Evolutionary conservation across 768 basidiomycete genomes (phyloP), one percentile per base, ranked within the genome.

Genomic region (Dentipellis sp.): DNA sequence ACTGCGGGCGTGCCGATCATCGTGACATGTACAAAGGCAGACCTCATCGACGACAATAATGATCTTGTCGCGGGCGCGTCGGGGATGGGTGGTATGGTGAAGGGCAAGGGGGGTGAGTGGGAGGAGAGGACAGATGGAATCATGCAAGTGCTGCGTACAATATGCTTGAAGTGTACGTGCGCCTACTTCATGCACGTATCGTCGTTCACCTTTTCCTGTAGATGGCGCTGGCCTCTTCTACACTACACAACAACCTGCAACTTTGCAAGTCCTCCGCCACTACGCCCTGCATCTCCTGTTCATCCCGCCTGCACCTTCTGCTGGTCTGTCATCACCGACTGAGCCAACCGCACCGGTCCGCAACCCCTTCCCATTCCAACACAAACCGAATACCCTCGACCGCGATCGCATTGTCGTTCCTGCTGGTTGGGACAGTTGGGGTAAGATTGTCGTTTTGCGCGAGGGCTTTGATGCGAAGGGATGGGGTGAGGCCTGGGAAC

Each of bases 381-480:
- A 91, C 55, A 86, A 88, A 61, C 87, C 97, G 1, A 98, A 97
- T 66, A 87, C 90, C 0, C 75, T 98, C 48, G 97, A 98, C 67
- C 83, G 97, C 35, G 94, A 97, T 65, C 85, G 82, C 11, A 86
- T 97, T 52, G 81, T 97, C 46, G 84, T 98, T 6, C 97, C 95
- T 1, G 81, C 91, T 1, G 97, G 97, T 1, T 99, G 97, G 97
- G 97, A 98, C 66, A 91, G 89, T 62, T 97, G 92, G 90, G 94
- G 94, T 0, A 98, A 97, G 74, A 95, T 97, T 56, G 75, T 78
- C 2, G 87, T 97, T 1, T 72, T 98, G 54, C 74, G 93, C 55
- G 97, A 98, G 40, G 90, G 90, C 0, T 99, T 97, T 63, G 93
- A 97, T 53, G 83, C 89, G 1, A 84, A 82, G 58, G 65, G 74